Evolutionary conservation across 2,329 filamentous ascomycete genomes (phyloP).

Genomic region (Rhexocercosporidium sp.): DNA sequence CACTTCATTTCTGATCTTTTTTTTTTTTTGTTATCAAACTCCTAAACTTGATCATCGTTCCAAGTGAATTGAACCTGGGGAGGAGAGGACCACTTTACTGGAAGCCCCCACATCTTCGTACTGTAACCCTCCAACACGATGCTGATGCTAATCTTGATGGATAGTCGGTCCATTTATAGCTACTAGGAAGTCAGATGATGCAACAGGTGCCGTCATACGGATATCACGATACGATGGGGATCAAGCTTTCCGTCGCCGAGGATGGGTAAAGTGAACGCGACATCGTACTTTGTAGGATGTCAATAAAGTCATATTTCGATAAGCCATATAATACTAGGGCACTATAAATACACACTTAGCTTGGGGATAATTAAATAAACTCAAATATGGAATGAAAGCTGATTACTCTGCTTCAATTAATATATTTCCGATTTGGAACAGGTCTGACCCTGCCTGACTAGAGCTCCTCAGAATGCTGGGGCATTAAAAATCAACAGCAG

Average conservation of each 20-base stretch:
- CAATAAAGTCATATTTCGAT: slow-evolving; percentile 11
- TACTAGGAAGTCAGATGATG: neutral
- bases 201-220: slow-evolving; percentile 5
- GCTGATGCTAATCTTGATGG: neutral
- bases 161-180: neutral
- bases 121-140: neutral
- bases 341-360: neutral
- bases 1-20: neutral
- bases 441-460: neutral
- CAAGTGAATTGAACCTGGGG: neutral
- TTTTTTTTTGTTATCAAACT: neutral
- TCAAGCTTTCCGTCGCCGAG: neutral
- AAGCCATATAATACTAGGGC: slow-evolving; percentile 5
- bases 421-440: neutral
- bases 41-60: slow-evolving; percentile 5
- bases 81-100: neutral
- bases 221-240: neutral
- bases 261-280: slow-evolving; percentile 1
- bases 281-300: too few relatives aligned
- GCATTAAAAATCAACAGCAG: slow-evolving; percentile 4
- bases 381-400: neutral
- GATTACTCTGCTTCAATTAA: neutral
- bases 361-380: neutral
- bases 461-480: neutral
- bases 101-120: neutral